A percentile compares a stretch with the other conserved stretches of the same genome.
Conservation (phyloP, 1,284 basidiomycete genomes). For the Ceratobasidium sp. region DNA sequence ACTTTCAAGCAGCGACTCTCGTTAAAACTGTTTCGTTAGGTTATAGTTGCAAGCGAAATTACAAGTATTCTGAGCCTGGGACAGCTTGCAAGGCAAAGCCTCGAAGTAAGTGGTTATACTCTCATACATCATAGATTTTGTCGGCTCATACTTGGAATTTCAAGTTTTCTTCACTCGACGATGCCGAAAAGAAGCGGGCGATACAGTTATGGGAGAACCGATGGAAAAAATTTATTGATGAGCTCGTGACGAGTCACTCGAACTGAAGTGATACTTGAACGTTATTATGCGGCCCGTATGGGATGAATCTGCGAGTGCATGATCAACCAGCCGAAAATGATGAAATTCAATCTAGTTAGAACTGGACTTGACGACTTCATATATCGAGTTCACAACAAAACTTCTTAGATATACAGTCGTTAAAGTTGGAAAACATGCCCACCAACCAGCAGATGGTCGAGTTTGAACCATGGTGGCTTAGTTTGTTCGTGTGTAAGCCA, state of each 20-base stretch:
- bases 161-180: constrained; percentile 69
- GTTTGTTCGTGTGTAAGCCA: background rate
- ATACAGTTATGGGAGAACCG: constrained; percentile 66
- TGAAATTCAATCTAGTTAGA: too few species aligned
- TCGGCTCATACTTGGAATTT: constrained; percentile 13
- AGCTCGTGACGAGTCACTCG: constrained; percentile 54
- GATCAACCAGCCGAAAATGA: too few species aligned
- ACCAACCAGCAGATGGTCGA: background rate
- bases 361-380: too few species aligned
- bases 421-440: too few species aligned
- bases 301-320: too few species aligned
- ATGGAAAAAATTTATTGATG: constrained; percentile 68
- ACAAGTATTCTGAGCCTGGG: constrained; percentile 68
- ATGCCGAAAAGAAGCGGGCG: constrained; percentile 65
- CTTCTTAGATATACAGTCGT: too few species aligned
- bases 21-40: constrained; percentile 4
- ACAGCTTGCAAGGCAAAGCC: constrained; percentile 73
- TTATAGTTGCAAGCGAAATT: constrained; percentile 49
- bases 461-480: background rate
- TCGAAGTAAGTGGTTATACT: constrained; percentile 63
- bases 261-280: background rate
- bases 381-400: too few species aligned
- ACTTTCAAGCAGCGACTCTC: background rate
- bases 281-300: background rate
- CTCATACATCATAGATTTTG: too few species aligned